Base-by-base conservation (phyloP, 1,284 basidiomycete species). In the Lentinula novae-zelandiae region DNA sequence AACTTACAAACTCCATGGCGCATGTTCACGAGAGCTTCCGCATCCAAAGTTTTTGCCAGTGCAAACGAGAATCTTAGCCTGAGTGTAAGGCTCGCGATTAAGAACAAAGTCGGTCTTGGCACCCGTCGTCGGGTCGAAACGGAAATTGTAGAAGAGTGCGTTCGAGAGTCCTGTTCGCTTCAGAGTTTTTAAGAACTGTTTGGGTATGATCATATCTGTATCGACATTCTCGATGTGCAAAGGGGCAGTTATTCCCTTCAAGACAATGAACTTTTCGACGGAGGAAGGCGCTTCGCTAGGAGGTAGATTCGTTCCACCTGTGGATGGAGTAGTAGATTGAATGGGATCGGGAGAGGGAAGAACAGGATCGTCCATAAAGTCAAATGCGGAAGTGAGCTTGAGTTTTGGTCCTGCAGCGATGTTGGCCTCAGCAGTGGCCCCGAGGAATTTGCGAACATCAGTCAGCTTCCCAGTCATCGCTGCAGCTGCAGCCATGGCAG, bases 161-260 rank as follows among this genome's bases (percentile, higher is more conserved):
- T 90, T 80, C n/a, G 92, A 92, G 59, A 98, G 83, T 58, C 95
- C 95, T 22, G 95, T 96, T 61, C 96, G 86, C 77, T 96, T 95
- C 66, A 98, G 78, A 5, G 95, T 96, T 78, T 97, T 98, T 74
- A 98, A 78, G 81, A 96, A 98, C 72, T 95, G 92, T 72, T 96
- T 96, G 5, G 95, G 96, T 70, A 97, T 96, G 73, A 98, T 96
- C 89, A 93, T 95, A 72, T 98, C 96, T 57, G 95, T 98, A 75
- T 98, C 95, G 65, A 97, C 89, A 71, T 98, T 98, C 68, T 93
- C 87, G 63, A 95, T 92, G 73, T 92, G 86, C 74, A 97, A 74
- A n/a, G 93, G 93, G 3, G 94, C 95, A 33, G 92, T 85, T 64
- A 95, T 86, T 48, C 95, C 95, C 74, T 89, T 90, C 65, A 96